Conservation (phyloP, 1,139 yeast genomes). For the Pneumocystis canis region DNA sequence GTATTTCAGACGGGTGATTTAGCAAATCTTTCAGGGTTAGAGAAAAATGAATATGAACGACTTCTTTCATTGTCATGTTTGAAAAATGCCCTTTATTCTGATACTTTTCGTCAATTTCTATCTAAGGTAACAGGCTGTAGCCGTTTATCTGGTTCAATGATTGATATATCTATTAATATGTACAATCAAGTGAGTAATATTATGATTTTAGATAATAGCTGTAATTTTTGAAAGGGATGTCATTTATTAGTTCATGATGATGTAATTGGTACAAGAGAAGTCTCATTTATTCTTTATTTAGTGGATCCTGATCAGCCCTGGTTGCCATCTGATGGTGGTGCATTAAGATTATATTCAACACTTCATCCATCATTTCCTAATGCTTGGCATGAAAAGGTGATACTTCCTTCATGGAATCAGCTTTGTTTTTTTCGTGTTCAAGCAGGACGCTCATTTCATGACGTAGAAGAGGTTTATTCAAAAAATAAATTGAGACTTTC, state of each 20-base stretch:
- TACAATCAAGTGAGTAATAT: constrained; percentile 40
- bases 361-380: constrained; percentile 80
- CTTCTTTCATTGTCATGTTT: constrained; percentile 62
- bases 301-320: constrained; percentile 84
- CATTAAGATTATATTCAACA: constrained; percentile 72
- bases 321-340: constrained; percentile 87
- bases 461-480: constrained; percentile 89
- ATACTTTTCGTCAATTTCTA: constrained; percentile 67
- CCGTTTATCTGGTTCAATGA: constrained; percentile 70
- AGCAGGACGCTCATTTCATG: constrained; percentile 93
- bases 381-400: constrained; percentile 51
- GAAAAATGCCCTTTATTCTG: constrained; percentile 75
- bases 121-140: constrained; percentile 80
- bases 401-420: constrained; percentile 90
- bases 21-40: constrained; percentile 78
- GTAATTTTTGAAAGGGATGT: constrained; percentile 37
- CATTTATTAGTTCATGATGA: constrained; percentile 93
- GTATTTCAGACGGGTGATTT: constrained; percentile 88
- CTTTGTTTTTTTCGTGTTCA: constrained; percentile 90
- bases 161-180: constrained; percentile 84
- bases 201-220: background rate
- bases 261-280: constrained; percentile 88
- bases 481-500: constrained; percentile 69
- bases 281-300: constrained; percentile 78
- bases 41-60: constrained; percentile 57